Percentiles rank a stretch among this genome's conserved stretches.
Evolutionary conservation across 1,284 basidiomycete species (phyloP).

Genomic region (Malassezia psittaci): DNA sequence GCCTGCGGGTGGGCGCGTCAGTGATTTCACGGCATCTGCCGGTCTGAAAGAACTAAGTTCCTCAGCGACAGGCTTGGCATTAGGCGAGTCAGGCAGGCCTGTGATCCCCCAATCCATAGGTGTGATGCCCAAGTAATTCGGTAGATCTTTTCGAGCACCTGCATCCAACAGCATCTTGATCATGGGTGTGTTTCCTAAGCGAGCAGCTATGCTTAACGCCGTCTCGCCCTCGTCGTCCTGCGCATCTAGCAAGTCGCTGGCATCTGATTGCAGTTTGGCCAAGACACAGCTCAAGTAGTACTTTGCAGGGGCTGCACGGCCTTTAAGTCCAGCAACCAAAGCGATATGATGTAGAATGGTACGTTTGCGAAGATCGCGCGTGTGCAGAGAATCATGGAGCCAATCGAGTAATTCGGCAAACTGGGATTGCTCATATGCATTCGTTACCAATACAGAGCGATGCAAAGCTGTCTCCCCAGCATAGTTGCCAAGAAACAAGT

Average conservation of each 20-base stretch:
- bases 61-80: slow-evolving; percentile 14
- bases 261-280: slow-evolving; percentile 54
- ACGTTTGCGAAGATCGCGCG: slow-evolving; percentile 77
- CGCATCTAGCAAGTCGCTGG: slow-evolving; percentile 63
- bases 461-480: slow-evolving; percentile 90
- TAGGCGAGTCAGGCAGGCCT: slow-evolving; percentile 1
- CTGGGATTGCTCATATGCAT: slow-evolving; percentile 64
- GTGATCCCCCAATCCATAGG: slow-evolving; percentile 71
- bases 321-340: slow-evolving; percentile 78
- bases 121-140: slow-evolving; percentile 87
- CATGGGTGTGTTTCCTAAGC: slow-evolving; percentile 79
- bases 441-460: slow-evolving; percentile 77
- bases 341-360: slow-evolving; percentile 90
- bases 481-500: slow-evolving; percentile 56
- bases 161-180: slow-evolving; percentile 81
- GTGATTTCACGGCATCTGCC: slow-evolving; percentile 58
- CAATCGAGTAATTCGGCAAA: slow-evolving; percentile 61
- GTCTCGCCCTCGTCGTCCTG: slow-evolving; percentile 96
- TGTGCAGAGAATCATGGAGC: slow-evolving; percentile 67
- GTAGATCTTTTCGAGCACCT: slow-evolving; percentile 76
- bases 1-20: slow-evolving; percentile 50
- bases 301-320: slow-evolving; percentile 68
- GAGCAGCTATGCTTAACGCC: slow-evolving; percentile 82
- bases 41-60: slow-evolving; percentile 31
- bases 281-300: slow-evolving; percentile 89